A percentile compares a stretch with the other conserved stretches of the same genome.
These are phyloP conservation scores for Pinus tabuliformis DNA, from an alignment of 75 land plant species.

Conservation along the genomic window DNA sequence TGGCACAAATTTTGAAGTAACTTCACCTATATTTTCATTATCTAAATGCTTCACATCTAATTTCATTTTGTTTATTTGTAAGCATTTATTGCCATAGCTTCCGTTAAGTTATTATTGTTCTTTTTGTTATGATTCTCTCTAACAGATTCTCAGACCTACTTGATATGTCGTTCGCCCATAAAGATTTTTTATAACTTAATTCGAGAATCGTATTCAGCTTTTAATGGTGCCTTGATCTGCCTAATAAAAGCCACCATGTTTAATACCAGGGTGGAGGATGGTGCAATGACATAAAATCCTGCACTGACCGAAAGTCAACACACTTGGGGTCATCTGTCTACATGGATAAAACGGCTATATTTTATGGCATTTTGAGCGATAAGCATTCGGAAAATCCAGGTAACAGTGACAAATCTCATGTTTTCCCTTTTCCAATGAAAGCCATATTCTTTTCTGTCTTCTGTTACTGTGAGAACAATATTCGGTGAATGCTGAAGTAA, in stretches of 20 bases:
- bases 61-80: too few relatives aligned
- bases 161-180: too few relatives aligned
- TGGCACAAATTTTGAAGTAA: too few relatives aligned
- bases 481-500: neutral
- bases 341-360: constrained; percentile 63
- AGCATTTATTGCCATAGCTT: too few relatives aligned
- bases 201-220: too few relatives aligned
- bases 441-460: neutral
- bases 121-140: too few relatives aligned
- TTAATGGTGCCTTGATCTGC: neutral
- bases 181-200: too few relatives aligned
- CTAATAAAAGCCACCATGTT: neutral
- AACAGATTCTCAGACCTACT: too few relatives aligned
- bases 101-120: too few relatives aligned
- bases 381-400: constrained; percentile 67
- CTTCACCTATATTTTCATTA: too few relatives aligned
- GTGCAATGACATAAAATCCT: constrained; percentile 67
- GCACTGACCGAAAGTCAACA: constrained; percentile 57
- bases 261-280: constrained; percentile 76
- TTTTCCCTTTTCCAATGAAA: neutral
- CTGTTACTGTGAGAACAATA: too few relatives aligned
- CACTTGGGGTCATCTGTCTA: constrained; percentile 73
- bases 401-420: constrained; percentile 9
- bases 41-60: too few relatives aligned
- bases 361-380: constrained; percentile 82